Conservation (phyloP, 805 yeast species). For the Spathaspora hagerdaliae region DNA sequence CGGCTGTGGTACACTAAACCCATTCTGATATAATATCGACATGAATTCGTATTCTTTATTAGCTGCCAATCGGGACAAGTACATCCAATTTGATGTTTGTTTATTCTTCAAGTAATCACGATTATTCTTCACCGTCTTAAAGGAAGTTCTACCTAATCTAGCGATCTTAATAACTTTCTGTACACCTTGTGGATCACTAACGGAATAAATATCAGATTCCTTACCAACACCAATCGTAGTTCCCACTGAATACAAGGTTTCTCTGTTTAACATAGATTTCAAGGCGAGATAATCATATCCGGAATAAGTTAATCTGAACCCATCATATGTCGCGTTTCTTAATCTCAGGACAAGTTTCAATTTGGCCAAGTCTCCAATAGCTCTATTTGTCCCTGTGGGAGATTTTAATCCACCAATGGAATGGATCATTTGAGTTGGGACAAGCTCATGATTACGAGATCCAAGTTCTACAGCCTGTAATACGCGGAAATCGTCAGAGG, state of each 20-base stretch:
- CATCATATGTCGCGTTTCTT: conserved; percentile 93
- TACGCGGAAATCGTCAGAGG: conserved; percentile 86
- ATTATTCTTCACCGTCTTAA: conserved; percentile 86
- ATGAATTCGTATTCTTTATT: conserved; percentile 88
- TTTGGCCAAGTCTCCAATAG: conserved; percentile 84
- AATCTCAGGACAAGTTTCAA: conserved; percentile 70
- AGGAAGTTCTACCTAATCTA: conserved; percentile 90
- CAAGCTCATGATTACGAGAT: conserved; percentile 88
- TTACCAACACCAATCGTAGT: conserved; percentile 94
- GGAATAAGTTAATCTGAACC: conserved; percentile 80
- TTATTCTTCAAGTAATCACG: conserved; percentile 82
- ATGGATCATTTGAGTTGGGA: conserved; percentile 82
- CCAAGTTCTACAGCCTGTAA: conserved; percentile 89
- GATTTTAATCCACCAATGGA: conserved; percentile 75
- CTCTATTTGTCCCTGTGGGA: conserved; percentile 69
- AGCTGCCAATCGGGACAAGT: conserved; percentile 83
- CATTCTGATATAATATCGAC: conserved; percentile 67
- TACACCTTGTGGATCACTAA: conserved; percentile 59
- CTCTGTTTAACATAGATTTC: conserved; percentile 73
- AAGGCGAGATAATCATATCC: conserved; percentile 94
- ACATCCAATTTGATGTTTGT: conserved; percentile 89
- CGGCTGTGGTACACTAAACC: conserved; percentile 85
- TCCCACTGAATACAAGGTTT: conserved; percentile 74
- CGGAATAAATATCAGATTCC: conserved; percentile 91
- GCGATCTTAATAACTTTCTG: conserved; percentile 82